Evolutionary conservation across 306 rosid genomes (phyloP).

Genomic region (Notholithocarpus densiflorus): DNA sequence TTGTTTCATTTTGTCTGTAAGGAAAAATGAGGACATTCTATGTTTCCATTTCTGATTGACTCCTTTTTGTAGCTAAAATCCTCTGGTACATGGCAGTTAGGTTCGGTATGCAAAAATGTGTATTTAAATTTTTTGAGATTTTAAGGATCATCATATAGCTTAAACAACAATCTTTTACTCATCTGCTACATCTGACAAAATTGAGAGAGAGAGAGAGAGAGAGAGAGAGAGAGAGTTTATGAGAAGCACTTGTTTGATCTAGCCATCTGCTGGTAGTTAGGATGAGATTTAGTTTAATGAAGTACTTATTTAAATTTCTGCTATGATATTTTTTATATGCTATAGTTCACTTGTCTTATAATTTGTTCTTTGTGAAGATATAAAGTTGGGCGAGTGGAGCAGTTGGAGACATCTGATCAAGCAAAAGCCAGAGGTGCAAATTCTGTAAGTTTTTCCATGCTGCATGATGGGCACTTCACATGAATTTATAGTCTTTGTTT

Average conservation of each 20-base stretch:
- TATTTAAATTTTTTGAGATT: neutral
- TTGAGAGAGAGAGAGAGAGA: neutral
- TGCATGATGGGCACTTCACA: constrained; percentile 10
- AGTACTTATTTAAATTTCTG: constrained; percentile 4
- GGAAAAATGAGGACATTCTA: neutral
- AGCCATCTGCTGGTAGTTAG: neutral
- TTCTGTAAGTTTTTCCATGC: constrained; percentile 65
- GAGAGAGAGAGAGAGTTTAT: neutral
- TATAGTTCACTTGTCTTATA: constrained; percentile 18
- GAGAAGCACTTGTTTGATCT: neutral
- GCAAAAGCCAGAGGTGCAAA: constrained; percentile 77
- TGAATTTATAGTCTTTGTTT: constrained; percentile 2
- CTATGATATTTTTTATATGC: neutral
- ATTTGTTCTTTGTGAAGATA: constrained; percentile 51
- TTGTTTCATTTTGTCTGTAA: neutral
- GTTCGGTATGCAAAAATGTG: neutral
- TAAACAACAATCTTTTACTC: neutral
- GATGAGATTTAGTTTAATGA: neutral
- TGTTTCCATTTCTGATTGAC: neutral
- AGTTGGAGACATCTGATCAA: constrained; percentile 80
- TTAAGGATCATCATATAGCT: neutral
- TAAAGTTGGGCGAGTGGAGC: constrained; percentile 96
- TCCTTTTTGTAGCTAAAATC: neutral
- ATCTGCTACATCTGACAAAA: neutral
- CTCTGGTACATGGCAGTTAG: neutral